These are phyloP conservation scores for Suillus clintonianus DNA, from an alignment of 768 basidiomycete species.

Conservation along the genomic window DNA sequence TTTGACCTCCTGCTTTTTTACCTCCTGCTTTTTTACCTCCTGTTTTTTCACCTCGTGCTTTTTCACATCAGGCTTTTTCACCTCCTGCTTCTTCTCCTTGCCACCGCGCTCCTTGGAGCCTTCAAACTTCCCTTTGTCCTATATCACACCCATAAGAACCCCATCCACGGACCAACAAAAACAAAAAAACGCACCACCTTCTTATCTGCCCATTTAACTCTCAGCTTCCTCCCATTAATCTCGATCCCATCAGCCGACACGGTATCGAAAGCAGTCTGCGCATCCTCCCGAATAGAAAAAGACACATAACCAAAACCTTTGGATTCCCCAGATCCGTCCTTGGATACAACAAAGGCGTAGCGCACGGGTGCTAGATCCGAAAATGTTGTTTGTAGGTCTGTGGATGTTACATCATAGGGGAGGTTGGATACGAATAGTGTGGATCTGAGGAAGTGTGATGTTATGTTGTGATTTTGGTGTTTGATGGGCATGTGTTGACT, in stretches of 20 bases:
- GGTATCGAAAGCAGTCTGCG: constrained; percentile 67
- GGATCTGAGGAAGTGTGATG: constrained; percentile 44
- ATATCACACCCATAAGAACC: neutral
- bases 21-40: constrained; percentile 20
- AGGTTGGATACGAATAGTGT: constrained; percentile 94
- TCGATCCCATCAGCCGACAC: constrained; percentile 64
- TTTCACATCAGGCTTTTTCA: constrained; percentile 53
- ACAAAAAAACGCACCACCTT: constrained; percentile 50
- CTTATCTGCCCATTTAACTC: constrained; percentile 79
- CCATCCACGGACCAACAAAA: neutral
- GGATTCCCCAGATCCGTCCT: constrained; percentile 70
- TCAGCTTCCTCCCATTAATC: constrained; percentile 67
- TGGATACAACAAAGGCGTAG: constrained; percentile 89
- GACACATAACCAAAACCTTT: constrained; percentile 98
- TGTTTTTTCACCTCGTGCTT: constrained; percentile 49
- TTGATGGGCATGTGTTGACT: neutral
- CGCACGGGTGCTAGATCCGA: constrained; percentile 95
- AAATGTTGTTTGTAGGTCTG: constrained; percentile 89
- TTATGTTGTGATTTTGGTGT: neutral
- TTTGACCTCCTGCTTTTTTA: constrained; percentile 29
- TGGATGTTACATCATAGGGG: constrained; percentile 87
- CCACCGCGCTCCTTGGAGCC: constrained; percentile 37
- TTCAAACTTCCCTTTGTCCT: neutral
- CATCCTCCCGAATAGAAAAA: constrained; percentile 89
- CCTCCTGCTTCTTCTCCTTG: constrained; percentile 75